Conservation (phyloP, 176 grass and related monocot species). For the Musa troglodytarum region DNA sequence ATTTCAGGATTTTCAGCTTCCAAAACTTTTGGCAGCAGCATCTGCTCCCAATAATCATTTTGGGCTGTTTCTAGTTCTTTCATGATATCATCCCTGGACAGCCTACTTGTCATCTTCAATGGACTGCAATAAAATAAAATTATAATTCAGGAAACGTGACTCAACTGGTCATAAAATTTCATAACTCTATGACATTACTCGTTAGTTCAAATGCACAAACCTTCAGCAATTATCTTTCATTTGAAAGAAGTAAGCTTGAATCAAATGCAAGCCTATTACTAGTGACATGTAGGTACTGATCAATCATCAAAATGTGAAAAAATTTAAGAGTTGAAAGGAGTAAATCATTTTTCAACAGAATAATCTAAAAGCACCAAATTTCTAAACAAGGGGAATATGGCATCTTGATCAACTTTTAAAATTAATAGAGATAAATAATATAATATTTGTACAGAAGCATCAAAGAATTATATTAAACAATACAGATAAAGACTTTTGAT, state of each 20-base stretch:
- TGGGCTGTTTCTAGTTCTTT: conserved; percentile 26
- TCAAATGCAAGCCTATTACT: not conserved
- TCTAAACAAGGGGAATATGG: too few species aligned
- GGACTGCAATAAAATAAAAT: conserved; percentile 14
- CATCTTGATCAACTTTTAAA: too few species aligned
- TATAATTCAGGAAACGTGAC: not conserved
- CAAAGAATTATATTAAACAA: too few species aligned
- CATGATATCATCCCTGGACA: conserved; percentile 23
- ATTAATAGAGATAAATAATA: too few species aligned
- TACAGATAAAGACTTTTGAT: too few species aligned
- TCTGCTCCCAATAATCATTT: conserved; percentile 27
- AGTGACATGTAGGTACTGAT: not conserved
- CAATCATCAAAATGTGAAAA: not conserved
- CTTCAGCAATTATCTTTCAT: not conserved
- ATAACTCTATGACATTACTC: too few species aligned
- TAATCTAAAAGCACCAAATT: too few species aligned
- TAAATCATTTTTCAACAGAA: too few species aligned
- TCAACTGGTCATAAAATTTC: not conserved
- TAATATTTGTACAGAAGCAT: too few species aligned
- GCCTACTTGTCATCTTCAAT: conserved; percentile 13
- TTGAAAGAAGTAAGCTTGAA: not conserved
- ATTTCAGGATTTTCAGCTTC: conserved; percentile 22
- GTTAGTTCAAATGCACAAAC: not conserved
- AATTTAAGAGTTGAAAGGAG: not conserved
- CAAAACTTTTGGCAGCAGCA: conserved; percentile 22